Evolutionary conservation across 805 yeast species (phyloP).

Genomic region (Spathaspora sp.): DNA sequence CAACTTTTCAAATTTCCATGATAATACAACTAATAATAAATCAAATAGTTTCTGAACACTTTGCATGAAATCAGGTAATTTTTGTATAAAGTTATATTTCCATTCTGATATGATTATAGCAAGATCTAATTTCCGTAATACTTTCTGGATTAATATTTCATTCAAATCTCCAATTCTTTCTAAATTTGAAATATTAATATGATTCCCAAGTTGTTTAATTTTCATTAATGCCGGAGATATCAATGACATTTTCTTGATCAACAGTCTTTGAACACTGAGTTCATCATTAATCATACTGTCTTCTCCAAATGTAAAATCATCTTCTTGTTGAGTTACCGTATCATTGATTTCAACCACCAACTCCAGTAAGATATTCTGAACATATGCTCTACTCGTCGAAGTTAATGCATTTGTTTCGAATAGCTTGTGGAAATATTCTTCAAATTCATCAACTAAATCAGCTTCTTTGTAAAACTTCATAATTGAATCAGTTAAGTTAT

Average conservation of each 20-base stretch:
- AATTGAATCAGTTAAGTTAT: constrained; percentile 21
- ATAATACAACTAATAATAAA: constrained; percentile 20
- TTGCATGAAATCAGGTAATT: constrained; percentile 9
- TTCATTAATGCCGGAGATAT: constrained; percentile 14
- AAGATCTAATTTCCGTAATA: constrained; percentile 20
- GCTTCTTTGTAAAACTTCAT: constrained; percentile 19
- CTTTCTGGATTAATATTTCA: constrained; percentile 12
- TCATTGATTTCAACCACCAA: constrained; percentile 16
- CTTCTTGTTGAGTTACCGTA: constrained; percentile 9
- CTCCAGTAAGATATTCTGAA: constrained; percentile 23
- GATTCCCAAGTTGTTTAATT: constrained; percentile 22
- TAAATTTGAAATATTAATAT: constrained; percentile 9
- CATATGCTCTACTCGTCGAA: constrained; percentile 17
- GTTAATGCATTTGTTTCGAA: constrained; percentile 13
- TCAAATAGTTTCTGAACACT: constrained; percentile 20
- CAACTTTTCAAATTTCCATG: constrained; percentile 36
- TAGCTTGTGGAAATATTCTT: constrained; percentile 10
- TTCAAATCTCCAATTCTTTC: constrained; percentile 9
- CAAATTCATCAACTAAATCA: constrained; percentile 9
- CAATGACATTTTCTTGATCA: constrained; percentile 7
- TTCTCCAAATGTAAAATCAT: not conserved
- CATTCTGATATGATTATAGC: constrained; percentile 15
- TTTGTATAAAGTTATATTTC: constrained; percentile 17
- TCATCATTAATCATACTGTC: constrained; percentile 3
- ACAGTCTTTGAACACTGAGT: constrained; percentile 13